phyloP scores from a whole-genome alignment of 2,329 filamentous ascomycete genomes.

The Elsinoe perseae region DNA sequence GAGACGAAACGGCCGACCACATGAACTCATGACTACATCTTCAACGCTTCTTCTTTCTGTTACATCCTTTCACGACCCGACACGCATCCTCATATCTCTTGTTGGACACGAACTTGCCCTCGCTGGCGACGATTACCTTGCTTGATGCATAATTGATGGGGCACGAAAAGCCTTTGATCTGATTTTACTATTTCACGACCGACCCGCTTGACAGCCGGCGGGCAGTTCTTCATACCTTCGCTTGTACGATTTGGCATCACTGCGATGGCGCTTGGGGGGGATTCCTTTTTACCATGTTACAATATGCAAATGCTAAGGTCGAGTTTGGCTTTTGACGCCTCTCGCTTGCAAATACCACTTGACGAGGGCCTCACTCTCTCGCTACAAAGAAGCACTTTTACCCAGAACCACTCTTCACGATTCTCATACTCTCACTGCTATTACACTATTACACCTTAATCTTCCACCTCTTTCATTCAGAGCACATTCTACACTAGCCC shows the following conservation, averaged over 20 bases:
- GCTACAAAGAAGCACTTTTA: background rate
- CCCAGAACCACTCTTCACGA: constrained; percentile 9
- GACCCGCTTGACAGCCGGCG: background rate
- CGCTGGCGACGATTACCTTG: constrained; percentile 7
- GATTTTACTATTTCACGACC: constrained; percentile 10
- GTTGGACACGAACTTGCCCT: constrained; percentile 10
- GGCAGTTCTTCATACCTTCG: constrained; percentile 9
- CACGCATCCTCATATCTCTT: constrained; percentile 6
- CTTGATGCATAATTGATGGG: constrained; percentile 9
- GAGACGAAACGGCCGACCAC: constrained; percentile 4
- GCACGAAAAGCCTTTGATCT: constrained; percentile 5
- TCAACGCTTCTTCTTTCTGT: background rate
- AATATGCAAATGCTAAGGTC: background rate
- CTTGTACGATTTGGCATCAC: constrained; percentile 14
- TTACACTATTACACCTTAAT: constrained; percentile 7
- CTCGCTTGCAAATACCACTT: constrained; percentile 10
- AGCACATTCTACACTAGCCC: constrained; percentile 4
- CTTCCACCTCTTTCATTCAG: constrained; percentile 1
- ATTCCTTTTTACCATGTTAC: background rate
- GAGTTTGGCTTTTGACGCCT: background rate
- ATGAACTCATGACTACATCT: background rate
- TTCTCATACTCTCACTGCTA: background rate
- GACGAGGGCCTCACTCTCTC: background rate
- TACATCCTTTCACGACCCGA: constrained; percentile 8
- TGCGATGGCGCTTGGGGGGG: constrained; percentile 13